Evolutionary conservation across 139 green algal species (phyloP).

Genomic region (Auxenochlorella pyrenoidosa): DNA sequence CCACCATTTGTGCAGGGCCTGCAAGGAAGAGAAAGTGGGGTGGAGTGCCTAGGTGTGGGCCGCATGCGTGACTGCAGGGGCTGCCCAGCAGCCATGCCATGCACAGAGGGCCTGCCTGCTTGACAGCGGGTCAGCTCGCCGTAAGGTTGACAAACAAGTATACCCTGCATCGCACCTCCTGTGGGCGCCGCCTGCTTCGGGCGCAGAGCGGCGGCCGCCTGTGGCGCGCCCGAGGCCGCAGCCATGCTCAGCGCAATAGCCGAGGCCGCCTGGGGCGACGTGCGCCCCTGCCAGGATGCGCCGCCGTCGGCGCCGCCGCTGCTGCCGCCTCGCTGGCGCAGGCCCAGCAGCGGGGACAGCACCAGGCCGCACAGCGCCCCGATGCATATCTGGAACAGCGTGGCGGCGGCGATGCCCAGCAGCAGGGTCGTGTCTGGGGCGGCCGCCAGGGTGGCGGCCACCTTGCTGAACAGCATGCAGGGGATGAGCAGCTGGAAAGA

Average conservation of each 20-base stretch:
- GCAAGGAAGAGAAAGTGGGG: background rate
- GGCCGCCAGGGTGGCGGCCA: slow-evolving; percentile 54
- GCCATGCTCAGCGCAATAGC: slow-evolving; percentile 48
- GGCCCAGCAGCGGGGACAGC: slow-evolving; percentile 36
- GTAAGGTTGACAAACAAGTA: too few relatives aligned
- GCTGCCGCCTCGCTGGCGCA: slow-evolving; percentile 13
- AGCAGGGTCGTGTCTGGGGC: slow-evolving; percentile 37
- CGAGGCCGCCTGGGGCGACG: slow-evolving; percentile 10
- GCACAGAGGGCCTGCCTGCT: too few relatives aligned
- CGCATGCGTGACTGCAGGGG: too few relatives aligned
- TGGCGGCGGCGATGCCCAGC: slow-evolving; percentile 20
- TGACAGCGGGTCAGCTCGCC: too few relatives aligned
- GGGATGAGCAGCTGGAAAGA: slow-evolving; percentile 72
- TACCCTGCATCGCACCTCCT: slow-evolving; percentile 40
- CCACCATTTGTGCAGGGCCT: slow-evolving; percentile 55
- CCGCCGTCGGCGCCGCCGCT: slow-evolving; percentile 12
- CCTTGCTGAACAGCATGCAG: slow-evolving; percentile 71
- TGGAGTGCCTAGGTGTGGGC: background rate
- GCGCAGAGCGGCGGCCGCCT: slow-evolving; percentile 42
- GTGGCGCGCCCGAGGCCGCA: slow-evolving; percentile 45
- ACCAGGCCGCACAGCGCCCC: slow-evolving; percentile 33
- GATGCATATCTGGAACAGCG: slow-evolving; percentile 37
- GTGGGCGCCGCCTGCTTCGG: background rate
- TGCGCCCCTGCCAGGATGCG: slow-evolving; percentile 20
- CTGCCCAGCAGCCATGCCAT: too few relatives aligned